phyloP scores from a whole-genome alignment of 306 rosid species.

The Cajanus cajan region DNA sequence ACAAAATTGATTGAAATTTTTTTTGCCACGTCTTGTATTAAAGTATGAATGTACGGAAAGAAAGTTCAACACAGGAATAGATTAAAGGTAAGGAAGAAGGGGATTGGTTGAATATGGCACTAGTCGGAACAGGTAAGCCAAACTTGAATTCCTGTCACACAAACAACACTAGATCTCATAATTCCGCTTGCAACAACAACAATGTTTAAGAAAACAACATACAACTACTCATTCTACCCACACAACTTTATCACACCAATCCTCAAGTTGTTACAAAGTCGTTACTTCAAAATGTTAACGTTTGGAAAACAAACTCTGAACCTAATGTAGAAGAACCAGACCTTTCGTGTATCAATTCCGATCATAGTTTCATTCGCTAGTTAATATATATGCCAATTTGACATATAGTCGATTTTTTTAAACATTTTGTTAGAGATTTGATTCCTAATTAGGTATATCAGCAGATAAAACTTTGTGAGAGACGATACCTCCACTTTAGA shows the following conservation, averaged over 20 bases:
- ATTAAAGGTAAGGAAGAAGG: too few species aligned
- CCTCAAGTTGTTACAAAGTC: background rate
- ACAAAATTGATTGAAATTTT: too few species aligned
- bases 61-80: too few species aligned
- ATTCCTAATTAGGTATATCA: too few species aligned
- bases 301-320: background rate
- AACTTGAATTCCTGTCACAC: conserved; percentile 23
- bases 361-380: background rate
- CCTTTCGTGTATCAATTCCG: background rate
- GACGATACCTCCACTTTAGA: too few species aligned
- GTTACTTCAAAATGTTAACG: background rate
- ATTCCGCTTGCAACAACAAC: background rate
- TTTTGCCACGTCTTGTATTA: too few species aligned
- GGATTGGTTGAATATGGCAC: background rate
- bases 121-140: conserved; percentile 46
- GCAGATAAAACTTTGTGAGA: too few species aligned
- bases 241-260: conserved; percentile 4
- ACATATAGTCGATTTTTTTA: too few species aligned
- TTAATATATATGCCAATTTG: too few species aligned
- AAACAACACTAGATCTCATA: background rate
- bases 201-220: background rate
- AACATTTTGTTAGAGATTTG: too few species aligned
- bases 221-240: conserved; percentile 21
- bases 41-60: too few species aligned
- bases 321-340: background rate